These are phyloP conservation scores for Durio zibethinus DNA, from an alignment of 345 rosid genomes.

Conservation along the genomic window DNA sequence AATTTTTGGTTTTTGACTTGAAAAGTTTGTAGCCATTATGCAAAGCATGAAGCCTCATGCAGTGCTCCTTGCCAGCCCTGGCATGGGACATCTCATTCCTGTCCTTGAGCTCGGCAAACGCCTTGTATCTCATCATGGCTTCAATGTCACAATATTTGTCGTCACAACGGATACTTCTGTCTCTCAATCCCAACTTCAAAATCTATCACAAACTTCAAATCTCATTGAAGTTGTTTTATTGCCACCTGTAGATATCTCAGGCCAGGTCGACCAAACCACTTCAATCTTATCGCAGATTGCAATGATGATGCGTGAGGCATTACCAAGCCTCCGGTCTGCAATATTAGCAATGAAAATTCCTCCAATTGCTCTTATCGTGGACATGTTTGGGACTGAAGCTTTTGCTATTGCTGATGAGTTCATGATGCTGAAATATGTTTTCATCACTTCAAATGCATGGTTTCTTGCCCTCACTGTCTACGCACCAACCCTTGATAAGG, in stretches of 20 bases:
- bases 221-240: conserved; percentile 33
- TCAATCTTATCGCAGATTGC: conserved; percentile 32
- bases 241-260: conserved; percentile 37
- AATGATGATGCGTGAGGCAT: conserved; percentile 36
- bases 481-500: conserved; percentile 32
- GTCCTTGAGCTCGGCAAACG: conserved; percentile 56
- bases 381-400: conserved; percentile 54
- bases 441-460: conserved; percentile 52
- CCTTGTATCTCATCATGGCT: conserved; percentile 37
- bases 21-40: conserved; percentile 20
- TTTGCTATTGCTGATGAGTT: conserved; percentile 43
- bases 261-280: conserved; percentile 21
- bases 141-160: conserved; percentile 43
- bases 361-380: conserved; percentile 46
- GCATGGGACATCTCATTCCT: conserved; percentile 70
- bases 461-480: conserved; percentile 43
- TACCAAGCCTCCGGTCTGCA: conserved; percentile 43
- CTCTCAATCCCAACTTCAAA: conserved; percentile 28
- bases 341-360: conserved; percentile 33
- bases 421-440: conserved; percentile 44
- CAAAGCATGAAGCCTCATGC: conserved; percentile 35
- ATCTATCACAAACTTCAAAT: conserved; percentile 10
- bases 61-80: conserved; percentile 59
- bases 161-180: conserved; percentile 31
- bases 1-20: neutral